These are phyloP conservation scores for Colletotrichum navitas DNA, from an alignment of 2,329 filamentous ascomycete genomes.

Conservation along the genomic window DNA sequence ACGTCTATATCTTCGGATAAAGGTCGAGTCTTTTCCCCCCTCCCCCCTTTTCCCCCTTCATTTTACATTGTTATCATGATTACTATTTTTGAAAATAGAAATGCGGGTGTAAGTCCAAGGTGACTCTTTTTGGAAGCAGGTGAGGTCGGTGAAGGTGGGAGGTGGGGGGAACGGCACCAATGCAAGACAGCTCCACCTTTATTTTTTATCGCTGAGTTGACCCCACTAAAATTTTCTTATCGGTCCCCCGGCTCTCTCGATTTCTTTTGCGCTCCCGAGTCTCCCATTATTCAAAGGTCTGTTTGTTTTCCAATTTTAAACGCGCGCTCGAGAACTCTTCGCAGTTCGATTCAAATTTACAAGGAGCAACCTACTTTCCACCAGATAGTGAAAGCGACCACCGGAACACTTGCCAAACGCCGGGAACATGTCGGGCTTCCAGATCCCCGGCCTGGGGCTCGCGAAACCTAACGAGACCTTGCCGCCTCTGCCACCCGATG, in stretches of 20 bases:
- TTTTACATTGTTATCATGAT: background rate
- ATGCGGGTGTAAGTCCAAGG: background rate
- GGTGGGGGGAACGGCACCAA: background rate
- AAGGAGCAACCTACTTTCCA: too few relatives aligned
- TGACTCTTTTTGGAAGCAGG: background rate
- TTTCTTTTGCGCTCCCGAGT: conserved; percentile 35
- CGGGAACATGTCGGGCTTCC: conserved; percentile 55
- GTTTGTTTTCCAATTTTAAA: background rate
- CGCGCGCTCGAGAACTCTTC: background rate
- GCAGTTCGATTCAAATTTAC: too few relatives aligned
- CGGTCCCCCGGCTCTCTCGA: conserved; percentile 8
- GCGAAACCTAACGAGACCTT: conserved; percentile 58
- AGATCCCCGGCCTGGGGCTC: conserved; percentile 59
- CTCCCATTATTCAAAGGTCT: conserved; percentile 1
- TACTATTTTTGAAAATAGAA: background rate
- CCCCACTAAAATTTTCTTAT: conserved; percentile 39
- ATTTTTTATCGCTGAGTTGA: conserved; percentile 25
- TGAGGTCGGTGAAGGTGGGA: conserved; percentile 28
- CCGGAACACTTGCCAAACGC: background rate
- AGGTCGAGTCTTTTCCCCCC: background rate
- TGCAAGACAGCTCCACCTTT: conserved; percentile 1
- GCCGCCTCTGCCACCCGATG: conserved; percentile 53
- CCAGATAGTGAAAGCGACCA: background rate
- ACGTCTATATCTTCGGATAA: background rate
- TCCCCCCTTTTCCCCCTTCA: too few relatives aligned